Evolutionary conservation across 2,329 filamentous ascomycete genomes (phyloP).

Genomic region (Venturia asperata): DNA sequence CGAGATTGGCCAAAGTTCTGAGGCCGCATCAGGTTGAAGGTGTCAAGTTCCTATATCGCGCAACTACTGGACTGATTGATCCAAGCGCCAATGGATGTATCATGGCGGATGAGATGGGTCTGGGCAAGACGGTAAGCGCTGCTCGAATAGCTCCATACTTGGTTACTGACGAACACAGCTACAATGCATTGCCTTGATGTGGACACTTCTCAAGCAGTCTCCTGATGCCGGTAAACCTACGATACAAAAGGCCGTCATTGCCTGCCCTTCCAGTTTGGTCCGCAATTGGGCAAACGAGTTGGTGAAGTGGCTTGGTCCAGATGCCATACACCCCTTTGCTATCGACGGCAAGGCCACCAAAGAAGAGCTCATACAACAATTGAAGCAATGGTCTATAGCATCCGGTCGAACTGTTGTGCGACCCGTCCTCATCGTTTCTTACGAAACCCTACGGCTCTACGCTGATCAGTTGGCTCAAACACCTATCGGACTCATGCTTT

Average conservation of each 20-base stretch:
- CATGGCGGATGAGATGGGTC: constrained; percentile 98
- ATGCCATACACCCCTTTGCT: constrained; percentile 86
- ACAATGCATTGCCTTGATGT: constrained; percentile 93
- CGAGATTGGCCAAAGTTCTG: constrained; percentile 77
- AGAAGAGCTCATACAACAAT: constrained; percentile 80
- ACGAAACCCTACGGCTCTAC: constrained; percentile 88
- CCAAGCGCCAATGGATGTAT: constrained; percentile 93
- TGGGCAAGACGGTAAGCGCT: constrained; percentile 66
- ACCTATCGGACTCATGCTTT: constrained; percentile 85
- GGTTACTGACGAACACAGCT: constrained; percentile 34
- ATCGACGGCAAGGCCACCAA: constrained; percentile 96
- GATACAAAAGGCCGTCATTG: constrained; percentile 95
- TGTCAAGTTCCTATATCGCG: constrained; percentile 94
- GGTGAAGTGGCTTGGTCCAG: constrained; percentile 89
- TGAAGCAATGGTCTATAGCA: constrained; percentile 91
- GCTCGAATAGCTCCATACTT: constrained; percentile 31
- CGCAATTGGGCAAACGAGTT: constrained; percentile 98
- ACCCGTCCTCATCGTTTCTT: constrained; percentile 94
- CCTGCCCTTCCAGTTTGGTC: constrained; percentile 91
- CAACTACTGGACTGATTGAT: constrained; percentile 92
- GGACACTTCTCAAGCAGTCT: constrained; percentile 93
- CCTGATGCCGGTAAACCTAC: constrained; percentile 89
- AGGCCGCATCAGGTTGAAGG: constrained; percentile 96
- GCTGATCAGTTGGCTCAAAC: constrained; percentile 84
- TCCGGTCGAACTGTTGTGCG: constrained; percentile 82